These are phyloP conservation scores for Beauveria bassiana DNA, from an alignment of 2,329 filamentous ascomycete species.

Conservation along the genomic window DNA sequence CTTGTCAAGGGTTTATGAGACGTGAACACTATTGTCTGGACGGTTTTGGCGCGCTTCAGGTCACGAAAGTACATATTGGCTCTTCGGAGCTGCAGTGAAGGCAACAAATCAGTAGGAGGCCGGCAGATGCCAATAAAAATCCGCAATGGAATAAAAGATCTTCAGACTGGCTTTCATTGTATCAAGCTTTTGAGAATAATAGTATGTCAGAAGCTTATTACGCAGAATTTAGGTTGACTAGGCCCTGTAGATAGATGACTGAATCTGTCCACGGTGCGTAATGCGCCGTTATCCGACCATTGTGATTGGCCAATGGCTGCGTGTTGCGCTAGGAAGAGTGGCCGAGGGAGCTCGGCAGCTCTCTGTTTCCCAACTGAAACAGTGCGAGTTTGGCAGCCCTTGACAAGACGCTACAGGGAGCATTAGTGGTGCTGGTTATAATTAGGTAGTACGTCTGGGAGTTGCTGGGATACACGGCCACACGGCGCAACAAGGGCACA, in stretches of 20 bases:
- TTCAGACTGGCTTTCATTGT: too few relatives aligned
- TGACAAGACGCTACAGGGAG: not conserved
- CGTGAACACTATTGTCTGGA: not conserved
- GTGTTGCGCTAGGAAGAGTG: not conserved
- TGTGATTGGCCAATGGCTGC: conserved; percentile 11
- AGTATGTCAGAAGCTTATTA: not conserved
- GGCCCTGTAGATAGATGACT: not conserved
- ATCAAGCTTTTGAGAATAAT: too few relatives aligned
- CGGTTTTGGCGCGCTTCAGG: not conserved
- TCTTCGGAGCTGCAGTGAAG: not conserved
- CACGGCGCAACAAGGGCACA: not conserved
- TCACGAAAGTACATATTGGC: not conserved
- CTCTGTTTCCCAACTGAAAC: not conserved
- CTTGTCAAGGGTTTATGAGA: not conserved
- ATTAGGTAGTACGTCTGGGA: not conserved
- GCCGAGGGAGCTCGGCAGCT: too few relatives aligned
- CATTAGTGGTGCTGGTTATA: not conserved
- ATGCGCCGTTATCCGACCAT: conserved; percentile 9
- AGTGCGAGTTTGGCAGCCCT: not conserved
- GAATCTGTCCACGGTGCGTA: not conserved
- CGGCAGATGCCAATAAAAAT: too few relatives aligned
- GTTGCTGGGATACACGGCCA: not conserved
- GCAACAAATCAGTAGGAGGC: not conserved
- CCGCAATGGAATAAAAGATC: too few relatives aligned
- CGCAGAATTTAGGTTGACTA: not conserved